Conservation (phyloP, 805 yeast genomes). For the Cyberlindnera samutprakarnensis region DNA sequence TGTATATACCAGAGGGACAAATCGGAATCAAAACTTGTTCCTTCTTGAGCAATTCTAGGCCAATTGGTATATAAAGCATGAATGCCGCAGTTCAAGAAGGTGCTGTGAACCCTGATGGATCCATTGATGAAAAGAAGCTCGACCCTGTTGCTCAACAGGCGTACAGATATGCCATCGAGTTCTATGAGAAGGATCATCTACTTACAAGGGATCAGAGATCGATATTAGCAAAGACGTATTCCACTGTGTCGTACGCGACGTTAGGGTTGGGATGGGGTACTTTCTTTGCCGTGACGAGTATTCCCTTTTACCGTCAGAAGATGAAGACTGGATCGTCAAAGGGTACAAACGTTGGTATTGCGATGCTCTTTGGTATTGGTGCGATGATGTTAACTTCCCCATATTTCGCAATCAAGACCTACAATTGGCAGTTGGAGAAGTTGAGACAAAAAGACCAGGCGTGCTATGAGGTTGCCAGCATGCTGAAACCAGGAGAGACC, state of each 20-base stretch:
- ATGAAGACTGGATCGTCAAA: constrained; percentile 25
- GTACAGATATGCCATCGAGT: constrained; percentile 34
- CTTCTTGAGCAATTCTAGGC: no score
- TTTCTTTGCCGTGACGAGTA: constrained; percentile 31
- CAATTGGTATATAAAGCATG: no score
- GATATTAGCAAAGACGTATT: constrained; percentile 31
- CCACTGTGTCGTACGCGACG: constrained; percentile 28
- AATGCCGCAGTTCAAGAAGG: constrained; percentile 2
- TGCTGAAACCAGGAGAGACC: constrained; percentile 26
- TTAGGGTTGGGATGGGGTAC: constrained; percentile 33
- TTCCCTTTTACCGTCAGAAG: constrained; percentile 35
- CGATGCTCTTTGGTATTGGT: constrained; percentile 34
- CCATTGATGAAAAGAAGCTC: constrained; percentile 9
- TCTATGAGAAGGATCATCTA: constrained; percentile 41
- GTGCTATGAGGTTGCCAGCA: constrained; percentile 24
- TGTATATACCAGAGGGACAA: no score
- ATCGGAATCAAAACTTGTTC: no score
- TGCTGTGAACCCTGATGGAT: constrained; percentile 2
- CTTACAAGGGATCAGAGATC: constrained; percentile 35
- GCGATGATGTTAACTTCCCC: constrained; percentile 30
- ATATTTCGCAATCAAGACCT: constrained; percentile 25
- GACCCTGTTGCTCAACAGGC: constrained; percentile 25
- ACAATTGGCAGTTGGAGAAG: constrained; percentile 25
- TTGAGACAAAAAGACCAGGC: constrained; percentile 24
- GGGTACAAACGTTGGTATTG: constrained; percentile 34